Evolutionary conservation across 1,284 basidiomycete species (phyloP).

Genomic region (Volvariella surrecta): DNA sequence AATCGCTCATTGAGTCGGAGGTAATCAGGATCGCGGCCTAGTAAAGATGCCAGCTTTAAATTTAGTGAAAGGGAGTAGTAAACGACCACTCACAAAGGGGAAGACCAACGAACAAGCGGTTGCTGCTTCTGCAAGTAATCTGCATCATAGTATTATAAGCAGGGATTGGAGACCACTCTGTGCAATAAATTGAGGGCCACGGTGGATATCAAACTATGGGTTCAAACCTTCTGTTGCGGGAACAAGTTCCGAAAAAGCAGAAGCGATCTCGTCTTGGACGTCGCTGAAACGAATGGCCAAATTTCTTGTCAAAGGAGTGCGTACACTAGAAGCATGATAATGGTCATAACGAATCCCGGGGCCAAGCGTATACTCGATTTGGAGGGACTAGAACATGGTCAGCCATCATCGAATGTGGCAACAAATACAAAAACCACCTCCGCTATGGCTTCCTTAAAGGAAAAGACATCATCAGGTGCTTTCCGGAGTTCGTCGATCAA

Average conservation of each 20-base stretch:
- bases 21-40: slow-evolving; percentile 29
- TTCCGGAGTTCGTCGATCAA: slow-evolving; percentile 18
- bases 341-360: slow-evolving; percentile 14
- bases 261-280: slow-evolving; percentile 11
- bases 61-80: neutral
- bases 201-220: neutral
- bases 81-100: slow-evolving; percentile 13
- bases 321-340: slow-evolving; percentile 22
- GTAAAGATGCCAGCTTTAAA: neutral
- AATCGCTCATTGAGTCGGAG: slow-evolving; percentile 27
- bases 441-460: slow-evolving; percentile 13
- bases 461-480: slow-evolving; percentile 16
- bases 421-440: slow-evolving; percentile 22
- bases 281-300: slow-evolving; percentile 7
- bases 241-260: slow-evolving; percentile 10
- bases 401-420: slow-evolving; percentile 24
- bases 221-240: slow-evolving; percentile 6
- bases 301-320: slow-evolving; percentile 10
- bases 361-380: slow-evolving; percentile 21
- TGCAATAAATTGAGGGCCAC: neutral
- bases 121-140: slow-evolving; percentile 15
- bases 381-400: slow-evolving; percentile 14
- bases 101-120: slow-evolving; percentile 18
- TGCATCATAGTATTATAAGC: slow-evolving; percentile 17
- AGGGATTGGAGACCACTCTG: slow-evolving; percentile 20